A percentile compares a stretch with the other conserved stretches of the same genome.
Conservation (phyloP, 768 basidiomycete genomes). For the Clitopilus hobsonii region DNA sequence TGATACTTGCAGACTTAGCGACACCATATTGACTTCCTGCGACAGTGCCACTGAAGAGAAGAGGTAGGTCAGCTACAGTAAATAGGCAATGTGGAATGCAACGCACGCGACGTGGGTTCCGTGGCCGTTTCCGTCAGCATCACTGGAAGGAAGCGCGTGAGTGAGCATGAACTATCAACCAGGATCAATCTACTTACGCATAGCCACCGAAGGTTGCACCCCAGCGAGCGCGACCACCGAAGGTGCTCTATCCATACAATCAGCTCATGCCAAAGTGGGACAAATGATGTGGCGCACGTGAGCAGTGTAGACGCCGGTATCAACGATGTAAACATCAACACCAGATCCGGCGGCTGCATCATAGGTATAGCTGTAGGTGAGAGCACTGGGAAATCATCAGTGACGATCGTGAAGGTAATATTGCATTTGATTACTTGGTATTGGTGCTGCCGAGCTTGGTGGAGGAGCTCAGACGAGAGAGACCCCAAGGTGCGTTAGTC, state of each 20-base stretch:
- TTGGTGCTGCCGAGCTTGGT: constrained; percentile 12
- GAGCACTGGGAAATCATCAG: constrained; percentile 6
- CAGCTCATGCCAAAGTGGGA: too few species aligned
- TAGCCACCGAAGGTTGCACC: constrained; percentile 31
- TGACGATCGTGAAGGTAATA: background rate
- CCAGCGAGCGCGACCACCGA: constrained; percentile 38
- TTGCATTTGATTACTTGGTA: constrained; percentile 2
- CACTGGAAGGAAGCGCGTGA: too few species aligned
- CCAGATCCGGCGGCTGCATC: constrained; percentile 12
- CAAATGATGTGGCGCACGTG: too few species aligned
- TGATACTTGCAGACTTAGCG: constrained; percentile 22
- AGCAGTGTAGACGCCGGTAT: constrained; percentile 18
- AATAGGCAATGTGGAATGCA: too few species aligned
- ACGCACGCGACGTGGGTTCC: constrained; percentile 35
- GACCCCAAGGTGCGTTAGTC: constrained; percentile 27
- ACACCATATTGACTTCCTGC: constrained; percentile 30
- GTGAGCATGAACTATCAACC: too few species aligned
- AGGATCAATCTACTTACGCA: constrained; percentile 2
- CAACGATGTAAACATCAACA: constrained; percentile 32
- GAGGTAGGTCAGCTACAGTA: background rate
- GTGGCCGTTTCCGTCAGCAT: constrained; percentile 36
- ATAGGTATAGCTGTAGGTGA: constrained; percentile 8
- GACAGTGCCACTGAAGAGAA: constrained; percentile 23
- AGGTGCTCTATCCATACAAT: constrained; percentile 28
- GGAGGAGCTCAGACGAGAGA: constrained; percentile 20